Conservation (phyloP, 495 filamentous ascomycete species). For the Alectoria sarmentosa region DNA sequence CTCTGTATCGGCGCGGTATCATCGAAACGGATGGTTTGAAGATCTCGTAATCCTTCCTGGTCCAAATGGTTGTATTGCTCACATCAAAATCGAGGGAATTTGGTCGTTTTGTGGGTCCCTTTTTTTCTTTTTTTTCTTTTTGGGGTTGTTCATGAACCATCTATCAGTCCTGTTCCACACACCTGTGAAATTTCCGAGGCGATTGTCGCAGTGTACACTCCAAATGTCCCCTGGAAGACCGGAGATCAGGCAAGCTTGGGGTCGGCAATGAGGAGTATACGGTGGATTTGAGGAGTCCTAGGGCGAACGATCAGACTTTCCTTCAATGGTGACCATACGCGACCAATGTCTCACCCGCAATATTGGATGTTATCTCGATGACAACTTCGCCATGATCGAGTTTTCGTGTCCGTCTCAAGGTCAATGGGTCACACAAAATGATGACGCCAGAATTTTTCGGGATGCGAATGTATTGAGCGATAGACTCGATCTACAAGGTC, state of each 20-base stretch:
- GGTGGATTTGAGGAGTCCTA: not conserved
- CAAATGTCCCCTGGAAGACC: not conserved
- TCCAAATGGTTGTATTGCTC: not conserved
- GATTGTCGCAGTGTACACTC: not conserved
- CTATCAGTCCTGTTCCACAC: not conserved
- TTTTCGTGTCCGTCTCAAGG: conserved; percentile 18
- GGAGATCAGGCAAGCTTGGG: not conserved
- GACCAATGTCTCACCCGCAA: conserved; percentile 15
- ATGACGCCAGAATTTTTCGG: conserved; percentile 22
- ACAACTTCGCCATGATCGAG: conserved; percentile 23
- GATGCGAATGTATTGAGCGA: conserved; percentile 21
- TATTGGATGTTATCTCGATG: conserved; percentile 16
- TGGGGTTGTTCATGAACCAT: not conserved
- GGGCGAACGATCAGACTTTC: conserved; percentile 21
- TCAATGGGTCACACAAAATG: conserved; percentile 22
- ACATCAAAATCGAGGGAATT: conserved; percentile 1
- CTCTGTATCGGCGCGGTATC: not conserved
- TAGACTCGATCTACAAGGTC: conserved; percentile 18
- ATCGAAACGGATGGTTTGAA: not conserved
- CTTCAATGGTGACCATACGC: conserved; percentile 23
- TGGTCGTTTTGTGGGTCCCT: not conserved
- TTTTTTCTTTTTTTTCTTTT: too few relatives aligned
- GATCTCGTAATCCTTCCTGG: not conserved
- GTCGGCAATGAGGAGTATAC: conserved; percentile 7
- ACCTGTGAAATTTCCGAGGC: not conserved